These are phyloP conservation scores for Vanilla planifolia DNA, from an alignment of 106 monocot genomes.

Conservation along the genomic window DNA sequence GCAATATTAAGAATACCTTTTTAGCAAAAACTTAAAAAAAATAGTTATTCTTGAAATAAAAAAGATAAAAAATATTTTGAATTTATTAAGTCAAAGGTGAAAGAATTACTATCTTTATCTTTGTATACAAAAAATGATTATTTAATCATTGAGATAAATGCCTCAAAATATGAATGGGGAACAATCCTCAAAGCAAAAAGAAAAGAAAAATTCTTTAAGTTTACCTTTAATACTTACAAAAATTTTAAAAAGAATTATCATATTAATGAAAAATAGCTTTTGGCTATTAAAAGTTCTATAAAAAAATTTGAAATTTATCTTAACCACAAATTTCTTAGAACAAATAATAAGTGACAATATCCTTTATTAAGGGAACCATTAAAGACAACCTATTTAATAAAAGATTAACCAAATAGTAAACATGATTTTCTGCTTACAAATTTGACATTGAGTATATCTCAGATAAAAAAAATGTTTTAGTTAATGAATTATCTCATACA, in stretches of 20 bases:
- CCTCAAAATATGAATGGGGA: background rate
- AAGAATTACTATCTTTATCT: background rate
- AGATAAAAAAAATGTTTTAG: background rate
- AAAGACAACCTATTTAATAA: background rate
- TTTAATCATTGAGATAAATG: background rate
- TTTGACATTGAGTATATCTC: background rate
- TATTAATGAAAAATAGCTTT: background rate
- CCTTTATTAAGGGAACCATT: background rate
- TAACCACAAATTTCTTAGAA: background rate
- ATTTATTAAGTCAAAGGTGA: background rate
- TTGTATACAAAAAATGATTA: background rate
- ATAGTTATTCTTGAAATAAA: background rate
- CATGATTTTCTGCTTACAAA: background rate
- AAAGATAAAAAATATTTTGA: background rate
- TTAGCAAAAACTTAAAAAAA: background rate
- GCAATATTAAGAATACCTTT: background rate
- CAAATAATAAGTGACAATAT: no score
- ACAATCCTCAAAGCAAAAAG: no score
- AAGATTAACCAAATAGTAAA: background rate
- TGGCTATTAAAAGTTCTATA: background rate
- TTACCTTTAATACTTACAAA: no score
- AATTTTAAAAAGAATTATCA: background rate
- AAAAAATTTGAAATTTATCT: background rate
- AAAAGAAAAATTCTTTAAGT: no score
- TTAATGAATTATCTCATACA: background rate